These are phyloP conservation scores for Fusarium sp. DNA, from an alignment of 2,329 filamentous ascomycete species.

Conservation along the genomic window DNA sequence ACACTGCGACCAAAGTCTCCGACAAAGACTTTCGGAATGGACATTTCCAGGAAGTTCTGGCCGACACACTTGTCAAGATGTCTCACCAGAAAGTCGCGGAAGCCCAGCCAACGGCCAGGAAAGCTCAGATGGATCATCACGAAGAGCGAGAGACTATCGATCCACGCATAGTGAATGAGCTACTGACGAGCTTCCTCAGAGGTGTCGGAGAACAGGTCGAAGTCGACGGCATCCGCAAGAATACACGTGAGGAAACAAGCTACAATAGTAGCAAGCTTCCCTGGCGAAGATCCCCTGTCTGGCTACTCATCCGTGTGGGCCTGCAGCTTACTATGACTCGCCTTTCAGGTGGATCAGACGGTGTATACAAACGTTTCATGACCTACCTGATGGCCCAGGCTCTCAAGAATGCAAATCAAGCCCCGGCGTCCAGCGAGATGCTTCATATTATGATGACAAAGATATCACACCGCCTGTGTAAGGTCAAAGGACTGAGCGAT, in stretches of 20 bases:
- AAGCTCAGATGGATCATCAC: constrained; percentile 50
- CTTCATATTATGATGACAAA: constrained; percentile 34
- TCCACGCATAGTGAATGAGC: constrained; percentile 64
- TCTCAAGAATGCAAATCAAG: neutral
- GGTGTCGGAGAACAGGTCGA: constrained; percentile 48
- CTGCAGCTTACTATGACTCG: constrained; percentile 54
- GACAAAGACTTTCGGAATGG: neutral
- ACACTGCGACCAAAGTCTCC: constrained; percentile 6
- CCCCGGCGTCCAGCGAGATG: neutral
- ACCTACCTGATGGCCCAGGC: constrained; percentile 11
- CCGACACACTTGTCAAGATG: constrained; percentile 48
- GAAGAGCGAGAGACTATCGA: constrained; percentile 62
- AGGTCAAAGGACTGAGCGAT: neutral
- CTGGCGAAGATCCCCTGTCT: constrained; percentile 65
- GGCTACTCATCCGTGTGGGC: constrained; percentile 65
- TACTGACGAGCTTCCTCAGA: constrained; percentile 55
- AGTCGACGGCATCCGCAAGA: constrained; percentile 56
- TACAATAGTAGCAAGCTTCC: constrained; percentile 48
- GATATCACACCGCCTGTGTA: constrained; percentile 22
- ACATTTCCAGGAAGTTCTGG: constrained; percentile 39
- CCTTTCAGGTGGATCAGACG: neutral
- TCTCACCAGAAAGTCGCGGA: constrained; percentile 43
- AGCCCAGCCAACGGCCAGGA: constrained; percentile 46
- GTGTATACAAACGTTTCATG: constrained; percentile 38
- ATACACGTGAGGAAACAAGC: constrained; percentile 65